Evolutionary conservation across 306 rosid genomes (phyloP), one percentile per base, ranked within the genome.

Genomic region (Cicer cuneatum): DNA sequence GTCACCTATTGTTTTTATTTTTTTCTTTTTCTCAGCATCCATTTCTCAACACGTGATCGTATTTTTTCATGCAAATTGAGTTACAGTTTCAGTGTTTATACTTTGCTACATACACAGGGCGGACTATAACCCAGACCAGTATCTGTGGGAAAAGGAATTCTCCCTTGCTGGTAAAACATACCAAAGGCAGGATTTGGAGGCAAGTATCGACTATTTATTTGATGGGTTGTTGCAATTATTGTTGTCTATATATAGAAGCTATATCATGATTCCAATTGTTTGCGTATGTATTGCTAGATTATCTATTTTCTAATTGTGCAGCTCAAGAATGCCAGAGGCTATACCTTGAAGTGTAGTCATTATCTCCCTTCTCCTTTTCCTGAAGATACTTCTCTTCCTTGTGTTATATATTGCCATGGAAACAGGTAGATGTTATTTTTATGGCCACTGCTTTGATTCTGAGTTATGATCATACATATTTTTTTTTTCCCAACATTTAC

Each of bases 371-470:
- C 93, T 51, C 85, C 93, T 78, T 83, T 92, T 59, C 90, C 96
- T 1, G 90, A 90, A 78, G 99, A 88, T 24, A 80, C 88, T 66
- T 78, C 95, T 67, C 97, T 94, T 80, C 99, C 97, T 9, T 94
- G 99, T 88, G 99, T 94, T 65, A 79, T 94, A 80, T 94, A 94
- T 65, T 94, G 97, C 85, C 99, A 94, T 75, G 99, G 99, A 73
- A 94, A 94, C 87, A 94, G 97, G 98, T 91, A 56, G 19, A 15
- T 69, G 47, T 42, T 37, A 21, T 72, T 72, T 47, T 69, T 57
- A 58, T 35, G 60, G 62, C 39, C 63, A 37, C 49, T 45, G 68
- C 62, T 19, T 78, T 72, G 18, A 10, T 82, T 80, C 60, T 45
- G 70, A 60, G 9, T 71, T 47, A 11, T 51, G 18, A 62, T 54